Evolutionary conservation across 352 stramenopile genomes (phyloP), one percentile per base, ranked within the genome.

Genomic region (Pythium insidiosum): DNA sequence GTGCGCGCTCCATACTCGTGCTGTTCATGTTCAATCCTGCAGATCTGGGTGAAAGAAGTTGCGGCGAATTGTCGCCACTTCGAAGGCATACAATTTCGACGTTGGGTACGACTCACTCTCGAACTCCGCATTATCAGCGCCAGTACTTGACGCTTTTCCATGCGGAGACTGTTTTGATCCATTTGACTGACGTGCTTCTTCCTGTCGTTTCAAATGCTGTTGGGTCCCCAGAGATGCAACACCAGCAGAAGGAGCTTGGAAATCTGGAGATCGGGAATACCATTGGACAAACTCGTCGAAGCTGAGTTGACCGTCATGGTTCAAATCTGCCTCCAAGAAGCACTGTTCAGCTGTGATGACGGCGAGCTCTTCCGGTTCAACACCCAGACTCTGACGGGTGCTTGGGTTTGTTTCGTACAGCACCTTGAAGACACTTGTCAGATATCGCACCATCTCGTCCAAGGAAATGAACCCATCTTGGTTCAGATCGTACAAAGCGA

Each of bases 261-360:
- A 68, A 1, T 65, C 60, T 5, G 60, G 60, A 3, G 66, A 75
- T 35, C 73, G 75, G 0, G 76, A 75, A 44, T 93, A 95, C 84
- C 84, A 95, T 21, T 53, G 42, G 16, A 88, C 72, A 48, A 95
- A 95, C 49, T 94, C 79, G n/a, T 94, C 75, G 38, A 94, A 91
- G 37, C 72, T 89, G 28, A 95, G 50, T 12, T 73, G 78, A 4
- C 77, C 77, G 33, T 93, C 78, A 39, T 81, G 51, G 42, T 94
- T 85, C 23, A 90, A 41, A 43, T 95, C 69, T 6, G 77, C 82
- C 63, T 93, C 79, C 5, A 79, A 49, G 40, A 95, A 95, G 35
- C 82, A 93, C 34, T 92, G 77, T 33, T 90, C 74, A 0, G 84
- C 82, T 4, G 80, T 93, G 43, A 90, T 78, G 28, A 59, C 48